Base-by-base conservation (phyloP, 495 filamentous ascomycete species). In the Penicillium cosmopolitanum region DNA sequence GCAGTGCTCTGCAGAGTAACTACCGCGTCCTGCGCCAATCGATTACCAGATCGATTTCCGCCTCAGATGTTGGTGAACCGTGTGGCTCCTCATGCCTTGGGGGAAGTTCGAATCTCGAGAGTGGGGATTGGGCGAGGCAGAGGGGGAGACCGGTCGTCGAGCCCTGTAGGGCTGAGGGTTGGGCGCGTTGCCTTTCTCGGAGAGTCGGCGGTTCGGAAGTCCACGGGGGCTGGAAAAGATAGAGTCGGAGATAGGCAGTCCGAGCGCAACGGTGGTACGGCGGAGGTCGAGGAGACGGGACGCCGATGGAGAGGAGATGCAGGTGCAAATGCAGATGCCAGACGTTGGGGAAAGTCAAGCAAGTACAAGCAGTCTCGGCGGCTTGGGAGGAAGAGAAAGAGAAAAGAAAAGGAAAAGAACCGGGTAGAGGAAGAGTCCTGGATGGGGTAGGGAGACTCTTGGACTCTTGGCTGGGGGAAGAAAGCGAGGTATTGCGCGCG, bases 21-120 rank as follows among this genome's bases (percentile, higher is more conserved):
- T 23, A 36, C 21, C 48, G 34, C 54, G 50, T 40, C 23, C 52
- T 33, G 53, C 59, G 36, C 40, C 47, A 60, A 61, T 51, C 34
- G 64, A 62, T 68, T 66, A 70, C 61, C 66, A 57, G 58, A 54
- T 65, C 21, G 35, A 65, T 64, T 57, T 67, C 70, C 66, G 56
- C 64, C 66, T 64, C 68, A 54, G 57, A 51, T 51, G 56, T 56
- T 56, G 60, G 28, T 53, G 58, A 33, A 33, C 46, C 47, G 51
- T 36, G 56, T 67, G 43, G 63, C 62, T 71, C 71, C 60, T 59
- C 71, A 72, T 73, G 65, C 66, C 68, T 73, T 69, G 70, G 42
- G 35, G 55, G 40, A 48, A 46, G 38, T 48, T 16, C 9, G 46
- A 28, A 48, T 10, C 8, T 46, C 46, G 46, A 28, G 11, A 48